Conservation (phyloP, 176 grass and related monocot species). For the Cenchrus purpureus region DNA sequence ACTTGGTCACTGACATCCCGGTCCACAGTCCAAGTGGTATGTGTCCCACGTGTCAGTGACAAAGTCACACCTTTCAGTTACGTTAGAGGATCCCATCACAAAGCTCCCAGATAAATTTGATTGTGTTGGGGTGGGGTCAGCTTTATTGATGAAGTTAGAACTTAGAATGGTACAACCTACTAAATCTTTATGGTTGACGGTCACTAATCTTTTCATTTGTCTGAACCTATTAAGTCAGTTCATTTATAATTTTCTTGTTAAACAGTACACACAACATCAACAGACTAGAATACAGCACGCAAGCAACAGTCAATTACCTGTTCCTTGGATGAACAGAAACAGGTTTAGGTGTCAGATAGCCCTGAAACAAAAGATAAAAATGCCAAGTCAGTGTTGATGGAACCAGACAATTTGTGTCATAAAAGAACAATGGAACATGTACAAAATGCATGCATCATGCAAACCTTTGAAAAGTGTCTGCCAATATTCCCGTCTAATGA, state of each 20-base stretch:
- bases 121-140: not conserved
- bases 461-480: conserved; percentile 13
- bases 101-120: not conserved
- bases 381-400: not conserved
- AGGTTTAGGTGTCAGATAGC: conserved; percentile 7
- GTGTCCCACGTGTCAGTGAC: no score
- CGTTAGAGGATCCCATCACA: no score
- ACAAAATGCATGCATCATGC: not conserved
- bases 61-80: no score
- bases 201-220: not conserved
- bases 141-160: not conserved
- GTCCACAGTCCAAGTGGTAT: no score
- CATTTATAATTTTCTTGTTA: not conserved
- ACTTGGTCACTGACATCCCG: no score
- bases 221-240: not conserved
- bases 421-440: conserved; percentile 20
- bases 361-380: conserved; percentile 30
- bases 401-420: not conserved
- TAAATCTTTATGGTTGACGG: not conserved
- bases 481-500: not conserved
- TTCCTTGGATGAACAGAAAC: conserved; percentile 15
- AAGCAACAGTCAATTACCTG: conserved; percentile 20
- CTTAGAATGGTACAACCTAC: not conserved
- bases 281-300: not conserved
- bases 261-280: not conserved